Conservation (phyloP, 2,329 filamentous ascomycete species). For the Fusarium xylarioides region DNA sequence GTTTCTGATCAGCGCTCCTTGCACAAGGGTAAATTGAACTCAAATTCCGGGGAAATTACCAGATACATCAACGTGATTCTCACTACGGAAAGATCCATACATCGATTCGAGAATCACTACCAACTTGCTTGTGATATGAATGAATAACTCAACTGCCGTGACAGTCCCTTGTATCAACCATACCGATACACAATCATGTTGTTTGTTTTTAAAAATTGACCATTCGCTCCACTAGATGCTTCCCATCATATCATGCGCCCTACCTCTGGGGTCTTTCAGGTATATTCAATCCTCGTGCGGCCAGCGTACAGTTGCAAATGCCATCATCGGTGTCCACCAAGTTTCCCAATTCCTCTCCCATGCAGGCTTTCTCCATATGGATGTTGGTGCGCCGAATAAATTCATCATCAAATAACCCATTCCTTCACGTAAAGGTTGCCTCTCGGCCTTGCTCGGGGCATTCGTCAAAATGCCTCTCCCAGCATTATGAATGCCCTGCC, state of each 20-base stretch:
- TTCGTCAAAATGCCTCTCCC: constrained; percentile 5
- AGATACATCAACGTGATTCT: background rate
- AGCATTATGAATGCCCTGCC: constrained; percentile 5
- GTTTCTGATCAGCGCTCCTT: background rate
- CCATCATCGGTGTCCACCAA: constrained; percentile 9
- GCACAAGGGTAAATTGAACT: background rate
- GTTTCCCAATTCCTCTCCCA: background rate
- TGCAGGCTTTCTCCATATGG: background rate
- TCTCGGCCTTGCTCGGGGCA: background rate
- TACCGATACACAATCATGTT: background rate
- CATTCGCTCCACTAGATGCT: constrained; percentile 18
- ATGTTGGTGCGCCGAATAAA: constrained; percentile 22
- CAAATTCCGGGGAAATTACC: background rate
- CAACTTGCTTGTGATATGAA: background rate
- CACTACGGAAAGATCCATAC: background rate
- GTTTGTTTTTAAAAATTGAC: background rate
- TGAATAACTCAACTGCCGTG: background rate
- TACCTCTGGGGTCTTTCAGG: constrained; percentile 17
- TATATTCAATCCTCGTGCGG: constrained; percentile 34
- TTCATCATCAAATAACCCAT: constrained; percentile 5
- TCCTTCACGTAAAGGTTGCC: background rate
- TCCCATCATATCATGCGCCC: constrained; percentile 22
- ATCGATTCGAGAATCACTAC: background rate
- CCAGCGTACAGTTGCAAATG: constrained; percentile 30
- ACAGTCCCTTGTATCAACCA: background rate